Evolutionary conservation across 805 yeast species (phyloP).

Genomic region (Trichomonascus vanleenenianus): DNA sequence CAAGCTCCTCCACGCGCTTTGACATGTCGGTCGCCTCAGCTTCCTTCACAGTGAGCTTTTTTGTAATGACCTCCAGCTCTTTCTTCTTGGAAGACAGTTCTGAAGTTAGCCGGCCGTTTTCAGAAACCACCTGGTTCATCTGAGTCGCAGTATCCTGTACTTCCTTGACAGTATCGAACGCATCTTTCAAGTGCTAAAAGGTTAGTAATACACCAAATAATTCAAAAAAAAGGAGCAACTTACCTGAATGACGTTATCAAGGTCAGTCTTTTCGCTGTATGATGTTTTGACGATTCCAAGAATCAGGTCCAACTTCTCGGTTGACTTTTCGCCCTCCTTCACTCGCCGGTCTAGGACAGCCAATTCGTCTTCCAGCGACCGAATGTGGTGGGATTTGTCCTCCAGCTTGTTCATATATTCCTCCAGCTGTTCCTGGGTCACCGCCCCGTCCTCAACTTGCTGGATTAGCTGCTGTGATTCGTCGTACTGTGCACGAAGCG

Average conservation of each 20-base stretch:
- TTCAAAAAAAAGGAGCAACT: not conserved
- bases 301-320: not conserved
- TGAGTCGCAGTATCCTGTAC: not conserved
- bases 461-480: not conserved
- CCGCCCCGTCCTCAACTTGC: not conserved
- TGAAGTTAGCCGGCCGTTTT: not conserved
- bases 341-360: too few species aligned
- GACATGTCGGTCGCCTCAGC: not conserved
- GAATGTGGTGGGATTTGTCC: not conserved
- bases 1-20: too few species aligned
- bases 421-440: not conserved
- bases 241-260: not conserved
- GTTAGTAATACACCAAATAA: not conserved
- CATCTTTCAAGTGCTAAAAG: not conserved
- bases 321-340: too few species aligned
- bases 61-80: not conserved
- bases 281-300: not conserved
- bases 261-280: not conserved
- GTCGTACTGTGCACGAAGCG: not conserved
- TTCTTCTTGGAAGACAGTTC: not conserved
- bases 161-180: conserved; percentile 1
- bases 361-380: not conserved
- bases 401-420: not conserved
- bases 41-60: not conserved
- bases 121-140: not conserved